Conservation (phyloP, 495 filamentous ascomycete genomes). For the Gamarada debralockiae region DNA sequence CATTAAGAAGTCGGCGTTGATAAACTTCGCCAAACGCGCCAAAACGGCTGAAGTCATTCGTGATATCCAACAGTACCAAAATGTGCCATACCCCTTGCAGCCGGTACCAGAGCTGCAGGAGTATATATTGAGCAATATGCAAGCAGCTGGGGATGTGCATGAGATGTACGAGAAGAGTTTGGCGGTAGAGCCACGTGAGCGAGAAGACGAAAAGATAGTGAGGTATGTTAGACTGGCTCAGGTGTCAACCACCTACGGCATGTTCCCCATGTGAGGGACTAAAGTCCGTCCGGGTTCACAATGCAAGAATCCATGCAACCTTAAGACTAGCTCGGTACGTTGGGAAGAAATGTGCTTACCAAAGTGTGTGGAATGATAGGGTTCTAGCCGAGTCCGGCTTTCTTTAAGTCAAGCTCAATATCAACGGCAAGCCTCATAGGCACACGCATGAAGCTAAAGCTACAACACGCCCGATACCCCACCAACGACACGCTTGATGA, state of each 20-base stretch:
- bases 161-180: conserved; percentile 98
- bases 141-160: conserved; percentile 89
- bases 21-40: conserved; percentile 97
- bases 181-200: conserved; percentile 86
- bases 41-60: conserved; percentile 98
- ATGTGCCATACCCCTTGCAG: conserved; percentile 86
- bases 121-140: conserved; percentile 94
- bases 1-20: conserved; percentile 89
- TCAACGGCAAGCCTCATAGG: background rate
- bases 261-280: background rate
- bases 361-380: conserved; percentile 20
- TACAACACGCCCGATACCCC: conserved; percentile 1
- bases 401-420: conserved; percentile 21
- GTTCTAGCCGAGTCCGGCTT: conserved; percentile 33
- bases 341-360: conserved; percentile 25
- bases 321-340: background rate
- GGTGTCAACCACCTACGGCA: background rate
- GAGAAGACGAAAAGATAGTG: conserved; percentile 82
- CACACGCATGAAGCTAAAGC: conserved; percentile 6
- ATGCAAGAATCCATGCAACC: background rate
- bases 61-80: conserved; percentile 98
- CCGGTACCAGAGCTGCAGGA: conserved; percentile 91
- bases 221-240: conserved; percentile 41
- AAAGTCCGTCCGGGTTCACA: background rate
- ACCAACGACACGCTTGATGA: conserved; percentile 4